phyloP scores from a whole-genome alignment of 2,329 filamentous ascomycete species.

The Tolypocladium tropicale region DNA sequence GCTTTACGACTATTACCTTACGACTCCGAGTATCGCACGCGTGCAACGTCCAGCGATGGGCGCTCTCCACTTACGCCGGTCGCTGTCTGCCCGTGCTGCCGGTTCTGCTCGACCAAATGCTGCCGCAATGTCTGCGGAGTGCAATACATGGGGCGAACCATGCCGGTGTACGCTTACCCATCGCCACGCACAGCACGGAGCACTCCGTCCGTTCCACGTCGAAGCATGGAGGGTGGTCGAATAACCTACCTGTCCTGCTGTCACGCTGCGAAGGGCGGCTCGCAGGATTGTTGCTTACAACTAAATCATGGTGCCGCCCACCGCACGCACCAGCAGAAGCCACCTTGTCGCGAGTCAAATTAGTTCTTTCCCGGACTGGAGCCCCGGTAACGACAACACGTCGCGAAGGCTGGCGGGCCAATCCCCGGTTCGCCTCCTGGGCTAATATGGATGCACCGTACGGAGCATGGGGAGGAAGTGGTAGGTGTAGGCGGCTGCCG shows the following conservation, averaged over 20 bases:
- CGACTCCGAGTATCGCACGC: too few species aligned
- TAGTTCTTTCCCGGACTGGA: background rate
- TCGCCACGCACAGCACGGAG: background rate
- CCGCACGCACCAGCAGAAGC: background rate
- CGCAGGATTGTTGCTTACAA: background rate
- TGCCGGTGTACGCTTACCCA: background rate
- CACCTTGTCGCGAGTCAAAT: background rate
- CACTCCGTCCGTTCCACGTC: background rate
- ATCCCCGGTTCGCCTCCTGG: background rate
- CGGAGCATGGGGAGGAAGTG: background rate
- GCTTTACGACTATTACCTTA: background rate
- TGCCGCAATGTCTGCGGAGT: too few species aligned
- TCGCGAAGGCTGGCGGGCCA: background rate
- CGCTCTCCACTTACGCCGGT: too few species aligned
- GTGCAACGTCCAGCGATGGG: too few species aligned
- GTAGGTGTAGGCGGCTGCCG: background rate
- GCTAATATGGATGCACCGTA: background rate
- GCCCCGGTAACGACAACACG: background rate
- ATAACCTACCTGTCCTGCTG: background rate
- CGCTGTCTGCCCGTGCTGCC: too few species aligned
- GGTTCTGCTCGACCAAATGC: too few species aligned
- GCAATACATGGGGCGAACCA: background rate
- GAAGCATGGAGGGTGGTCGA: too few species aligned
- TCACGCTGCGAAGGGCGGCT: background rate
- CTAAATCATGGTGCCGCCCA: background rate